A percentile compares a stretch with the other conserved stretches of the same genome.
Conservation (phyloP, 176 grass and related monocot species). For the Dactylis glomerata region DNA sequence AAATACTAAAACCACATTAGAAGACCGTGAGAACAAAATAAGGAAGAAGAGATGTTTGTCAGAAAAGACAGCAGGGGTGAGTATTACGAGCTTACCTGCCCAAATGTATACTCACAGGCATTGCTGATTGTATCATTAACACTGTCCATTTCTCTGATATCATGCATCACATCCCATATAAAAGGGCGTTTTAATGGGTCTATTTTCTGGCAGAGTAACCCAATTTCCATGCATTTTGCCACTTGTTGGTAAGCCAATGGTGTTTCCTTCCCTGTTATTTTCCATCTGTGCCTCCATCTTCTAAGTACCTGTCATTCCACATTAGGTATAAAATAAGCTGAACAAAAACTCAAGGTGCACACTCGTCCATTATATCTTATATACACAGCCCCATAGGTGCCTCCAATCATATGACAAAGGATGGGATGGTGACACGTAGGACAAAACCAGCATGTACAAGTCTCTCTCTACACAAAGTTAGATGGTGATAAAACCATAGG, state of each 20-base stretch:
- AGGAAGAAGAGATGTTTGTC: no score
- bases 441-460: no score
- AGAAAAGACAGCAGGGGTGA: no score
- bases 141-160: background rate
- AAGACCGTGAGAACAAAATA: no score
- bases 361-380: background rate
- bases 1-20: background rate
- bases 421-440: background rate
- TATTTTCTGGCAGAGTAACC: background rate
- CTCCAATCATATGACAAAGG: background rate
- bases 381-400: background rate
- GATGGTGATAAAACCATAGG: no score
- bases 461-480: no score
- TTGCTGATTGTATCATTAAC: background rate
- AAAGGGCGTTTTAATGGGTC: background rate
- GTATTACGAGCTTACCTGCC: background rate
- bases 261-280: background rate
- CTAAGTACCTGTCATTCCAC: background rate
- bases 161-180: background rate
- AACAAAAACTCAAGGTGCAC: background rate
- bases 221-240: background rate
- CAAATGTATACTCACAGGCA: background rate
- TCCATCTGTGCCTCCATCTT: background rate
- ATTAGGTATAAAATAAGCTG: background rate
- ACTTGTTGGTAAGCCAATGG: background rate